Conservation (phyloP, 345 rosid genomes). For the Arabidopsis thaliana region DNA sequence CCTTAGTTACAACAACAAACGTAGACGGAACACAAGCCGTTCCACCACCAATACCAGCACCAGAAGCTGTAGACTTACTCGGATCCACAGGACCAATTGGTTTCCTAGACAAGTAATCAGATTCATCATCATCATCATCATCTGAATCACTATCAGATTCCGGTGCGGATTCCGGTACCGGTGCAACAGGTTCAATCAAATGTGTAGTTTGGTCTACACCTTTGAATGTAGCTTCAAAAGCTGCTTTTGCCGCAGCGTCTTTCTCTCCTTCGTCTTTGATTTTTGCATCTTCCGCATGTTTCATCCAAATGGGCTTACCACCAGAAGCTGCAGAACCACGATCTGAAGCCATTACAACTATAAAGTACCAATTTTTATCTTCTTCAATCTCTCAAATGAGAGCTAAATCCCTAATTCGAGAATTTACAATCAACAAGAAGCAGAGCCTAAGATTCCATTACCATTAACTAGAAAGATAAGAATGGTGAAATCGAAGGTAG, state of each 20-base stretch:
- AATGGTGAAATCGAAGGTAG: slow-evolving; percentile 26
- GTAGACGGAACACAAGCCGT: slow-evolving; percentile 90
- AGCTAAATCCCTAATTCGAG: slow-evolving; percentile 8
- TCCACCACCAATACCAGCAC: slow-evolving; percentile 93
- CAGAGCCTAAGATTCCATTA: slow-evolving; percentile 37
- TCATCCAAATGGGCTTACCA: slow-evolving; percentile 87
- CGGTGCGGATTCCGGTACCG: slow-evolving; percentile 43
- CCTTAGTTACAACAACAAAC: slow-evolving; percentile 81
- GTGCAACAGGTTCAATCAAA: slow-evolving; percentile 56
- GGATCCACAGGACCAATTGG: slow-evolving; percentile 96
- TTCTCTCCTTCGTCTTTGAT: slow-evolving; percentile 90
- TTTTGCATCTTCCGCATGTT: slow-evolving; percentile 96
- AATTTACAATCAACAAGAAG: not conserved
- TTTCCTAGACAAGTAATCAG: slow-evolving; percentile 64
- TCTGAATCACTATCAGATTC: slow-evolving; percentile 68
- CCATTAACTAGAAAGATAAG: not conserved
- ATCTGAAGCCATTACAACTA: slow-evolving; percentile 57
- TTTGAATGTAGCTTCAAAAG: slow-evolving; percentile 95
- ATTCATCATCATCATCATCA: slow-evolving; percentile 59
- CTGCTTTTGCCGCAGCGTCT: slow-evolving; percentile 92
- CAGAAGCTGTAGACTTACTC: slow-evolving; percentile 81
- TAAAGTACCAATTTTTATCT: slow-evolving; percentile 13
- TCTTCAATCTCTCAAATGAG: not conserved
- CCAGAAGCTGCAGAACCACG: slow-evolving; percentile 41
- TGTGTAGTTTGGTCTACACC: slow-evolving; percentile 55